A percentile compares a stretch with the other conserved stretches of the same genome.
These are phyloP conservation scores for Cladosporium austrohemisphaericum DNA, from an alignment of 2,329 filamentous ascomycete genomes.

Conservation along the genomic window DNA sequence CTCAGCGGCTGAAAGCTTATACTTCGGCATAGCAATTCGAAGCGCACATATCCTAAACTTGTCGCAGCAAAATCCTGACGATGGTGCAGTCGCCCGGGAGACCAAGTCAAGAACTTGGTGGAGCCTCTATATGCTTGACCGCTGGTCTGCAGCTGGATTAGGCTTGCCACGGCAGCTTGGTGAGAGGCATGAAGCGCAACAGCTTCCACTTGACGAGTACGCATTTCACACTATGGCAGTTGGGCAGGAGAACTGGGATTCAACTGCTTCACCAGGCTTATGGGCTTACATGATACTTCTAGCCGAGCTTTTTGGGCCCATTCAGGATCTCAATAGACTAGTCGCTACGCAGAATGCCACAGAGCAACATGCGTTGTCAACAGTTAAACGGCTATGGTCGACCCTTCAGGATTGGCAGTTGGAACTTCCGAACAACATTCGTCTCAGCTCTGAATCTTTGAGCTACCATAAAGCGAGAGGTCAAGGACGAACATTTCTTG, in stretches of 20 bases:
- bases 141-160: slow-evolving; percentile 39
- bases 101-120: slow-evolving; percentile 39
- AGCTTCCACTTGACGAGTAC: slow-evolving; percentile 38
- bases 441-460: slow-evolving; percentile 33
- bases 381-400: not conserved
- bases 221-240: slow-evolving; percentile 30
- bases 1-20: slow-evolving; percentile 37
- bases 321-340: slow-evolving; percentile 39
- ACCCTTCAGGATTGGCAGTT: slow-evolving; percentile 6
- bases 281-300: slow-evolving; percentile 42
- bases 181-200: slow-evolving; percentile 17
- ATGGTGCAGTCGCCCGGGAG: slow-evolving; percentile 34
- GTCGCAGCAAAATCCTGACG: slow-evolving; percentile 1
- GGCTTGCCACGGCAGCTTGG: slow-evolving; percentile 36
- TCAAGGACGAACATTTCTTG: slow-evolving; percentile 43
- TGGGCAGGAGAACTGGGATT: slow-evolving; percentile 17
- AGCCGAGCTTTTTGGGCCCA: slow-evolving; percentile 38
- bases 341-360: slow-evolving; percentile 25
- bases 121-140: slow-evolving; percentile 42
- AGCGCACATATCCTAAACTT: slow-evolving; percentile 17
- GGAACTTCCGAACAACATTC: not conserved
- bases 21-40: slow-evolving; percentile 29
- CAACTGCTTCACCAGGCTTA: slow-evolving; percentile 30
- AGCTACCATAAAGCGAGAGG: slow-evolving; percentile 36
- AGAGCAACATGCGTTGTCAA: not conserved